phyloP scores from a whole-genome alignment of 1,139 yeast species.

The Candida sp. region DNA sequence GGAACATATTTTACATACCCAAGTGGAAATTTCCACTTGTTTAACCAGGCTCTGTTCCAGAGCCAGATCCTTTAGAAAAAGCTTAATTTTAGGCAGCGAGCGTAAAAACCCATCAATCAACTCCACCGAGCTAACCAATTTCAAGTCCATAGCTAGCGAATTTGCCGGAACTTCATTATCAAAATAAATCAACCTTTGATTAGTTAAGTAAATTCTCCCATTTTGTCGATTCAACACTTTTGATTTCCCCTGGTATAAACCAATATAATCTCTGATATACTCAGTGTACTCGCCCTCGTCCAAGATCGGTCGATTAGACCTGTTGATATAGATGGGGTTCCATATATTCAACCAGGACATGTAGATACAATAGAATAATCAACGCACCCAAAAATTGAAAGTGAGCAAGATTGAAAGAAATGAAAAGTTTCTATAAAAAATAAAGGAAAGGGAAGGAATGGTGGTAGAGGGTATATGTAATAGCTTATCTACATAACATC shows the following conservation, averaged over 20 bases:
- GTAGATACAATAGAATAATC: background rate
- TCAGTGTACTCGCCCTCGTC: constrained; percentile 37
- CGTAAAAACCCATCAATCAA: constrained; percentile 64
- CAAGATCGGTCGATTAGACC: constrained; percentile 48
- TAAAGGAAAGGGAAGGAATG: no score
- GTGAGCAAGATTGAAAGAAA: no score
- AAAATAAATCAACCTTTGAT: constrained; percentile 67
- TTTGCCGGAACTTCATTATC: constrained; percentile 45
- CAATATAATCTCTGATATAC: constrained; percentile 53
- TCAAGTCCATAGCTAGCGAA: constrained; percentile 51
- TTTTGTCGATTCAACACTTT: constrained; percentile 63
- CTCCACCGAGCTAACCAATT: constrained; percentile 41
- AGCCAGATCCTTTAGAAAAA: constrained; percentile 15
- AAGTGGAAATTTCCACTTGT: constrained; percentile 16
- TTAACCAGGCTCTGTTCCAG: background rate
- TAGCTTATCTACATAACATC: no score
- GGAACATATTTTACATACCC: constrained; percentile 88
- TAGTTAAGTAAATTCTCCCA: constrained; percentile 79
- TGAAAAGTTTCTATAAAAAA: no score
- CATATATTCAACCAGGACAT: constrained; percentile 23
- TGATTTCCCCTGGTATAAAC: constrained; percentile 67
- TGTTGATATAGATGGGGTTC: constrained; percentile 35
- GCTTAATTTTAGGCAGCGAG: constrained; percentile 73
- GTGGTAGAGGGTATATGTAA: no score
- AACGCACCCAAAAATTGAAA: background rate